Evolutionary conservation across 1,284 basidiomycete species (phyloP).

Genomic region (Paramarasmius palmivorus): DNA sequence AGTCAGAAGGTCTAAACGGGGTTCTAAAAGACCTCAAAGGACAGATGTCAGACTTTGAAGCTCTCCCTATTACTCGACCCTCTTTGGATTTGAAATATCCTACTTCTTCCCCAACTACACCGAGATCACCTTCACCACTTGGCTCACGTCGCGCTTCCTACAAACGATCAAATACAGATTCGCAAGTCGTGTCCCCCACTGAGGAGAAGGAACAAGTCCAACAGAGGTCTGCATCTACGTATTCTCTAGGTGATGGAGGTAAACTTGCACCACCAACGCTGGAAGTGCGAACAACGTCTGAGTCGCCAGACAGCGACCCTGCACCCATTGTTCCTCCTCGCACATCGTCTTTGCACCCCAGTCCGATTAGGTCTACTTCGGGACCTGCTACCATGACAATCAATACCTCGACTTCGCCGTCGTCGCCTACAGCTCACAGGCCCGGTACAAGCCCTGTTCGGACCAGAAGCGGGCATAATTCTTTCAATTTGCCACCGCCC

Average conservation of each 20-base stretch:
- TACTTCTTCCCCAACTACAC: constrained; percentile 29
- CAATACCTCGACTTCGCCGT: constrained; percentile 23
- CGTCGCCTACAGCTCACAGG: constrained; percentile 22
- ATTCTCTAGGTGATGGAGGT: background rate
- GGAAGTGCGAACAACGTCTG: constrained; percentile 28
- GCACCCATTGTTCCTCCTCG: constrained; percentile 56
- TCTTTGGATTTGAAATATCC: constrained; percentile 65
- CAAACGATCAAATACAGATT: constrained; percentile 22
- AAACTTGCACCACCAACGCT: constrained; percentile 29
- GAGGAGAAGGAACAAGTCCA: background rate
- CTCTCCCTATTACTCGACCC: constrained; percentile 42
- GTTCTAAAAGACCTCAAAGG: constrained; percentile 72
- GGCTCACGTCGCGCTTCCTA: constrained; percentile 37
- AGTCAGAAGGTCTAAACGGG: constrained; percentile 48
- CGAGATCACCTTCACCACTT: constrained; percentile 28
- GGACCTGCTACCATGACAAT: constrained; percentile 30
- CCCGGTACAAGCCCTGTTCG: constrained; percentile 43
- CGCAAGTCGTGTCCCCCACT: no score
- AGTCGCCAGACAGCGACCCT: constrained; percentile 25
- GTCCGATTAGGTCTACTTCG: constrained; percentile 41
- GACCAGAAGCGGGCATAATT: constrained; percentile 38
- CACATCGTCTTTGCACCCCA: constrained; percentile 52
- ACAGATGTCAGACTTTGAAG: constrained; percentile 62
- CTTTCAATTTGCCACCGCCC: constrained; percentile 24
- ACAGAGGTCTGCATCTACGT: background rate